Base-by-base conservation (phyloP, 1,139 yeast genomes). In the Geotrichum restrictum region DNA sequence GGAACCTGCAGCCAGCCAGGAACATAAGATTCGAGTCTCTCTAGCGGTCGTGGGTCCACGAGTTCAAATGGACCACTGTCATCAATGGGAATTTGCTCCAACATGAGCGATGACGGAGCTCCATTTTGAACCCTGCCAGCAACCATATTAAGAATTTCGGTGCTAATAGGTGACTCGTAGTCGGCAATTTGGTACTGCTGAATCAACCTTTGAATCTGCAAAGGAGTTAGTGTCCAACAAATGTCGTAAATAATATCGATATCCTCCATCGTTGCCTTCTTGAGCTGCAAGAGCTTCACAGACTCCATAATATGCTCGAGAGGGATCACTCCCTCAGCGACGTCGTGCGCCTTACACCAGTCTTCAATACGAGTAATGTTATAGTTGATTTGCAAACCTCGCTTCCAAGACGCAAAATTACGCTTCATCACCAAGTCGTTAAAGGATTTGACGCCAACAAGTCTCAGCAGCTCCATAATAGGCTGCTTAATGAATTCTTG, bases 291-390 rank as follows among this genome's bases (percentile, higher is more conserved):
- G 58, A 94, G 75, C 73, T 94, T 94, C 46, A 97, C 94, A 22
- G 96, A 94, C 73, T 94, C 98, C 65, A 89, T 79, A 66, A 94
- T 77, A 68, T 91, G 98, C 59, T 86, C 85, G 67, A 94, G 78
- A 65, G 89, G 83, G 39, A 85, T 80, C 13, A 94, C 80, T 2
- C 95, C 96, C 66, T 91, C 96, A 52, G 88, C 85, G 61, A 94
- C 81, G 56, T 87, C 95, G 69, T 93, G 97, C 3, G 91, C 82
- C 71, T 89, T 93, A 72, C 98, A 93, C 98, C 98, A 94, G 73
- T 94, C 99, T 70, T 91, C 98, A 62, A 94, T 78, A 64, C 98
- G 81, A 4, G 98, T 93, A 53, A 91, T 94, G 69, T 94, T 94
- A 74, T 94, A 94, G 68, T 89, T 93, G 71, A 94, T 82, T 72